A percentile compares a stretch with the other conserved stretches of the same genome.
Conservation (phyloP, 495 filamentous ascomycete species). For the Trichoderma erinaceum region DNA sequence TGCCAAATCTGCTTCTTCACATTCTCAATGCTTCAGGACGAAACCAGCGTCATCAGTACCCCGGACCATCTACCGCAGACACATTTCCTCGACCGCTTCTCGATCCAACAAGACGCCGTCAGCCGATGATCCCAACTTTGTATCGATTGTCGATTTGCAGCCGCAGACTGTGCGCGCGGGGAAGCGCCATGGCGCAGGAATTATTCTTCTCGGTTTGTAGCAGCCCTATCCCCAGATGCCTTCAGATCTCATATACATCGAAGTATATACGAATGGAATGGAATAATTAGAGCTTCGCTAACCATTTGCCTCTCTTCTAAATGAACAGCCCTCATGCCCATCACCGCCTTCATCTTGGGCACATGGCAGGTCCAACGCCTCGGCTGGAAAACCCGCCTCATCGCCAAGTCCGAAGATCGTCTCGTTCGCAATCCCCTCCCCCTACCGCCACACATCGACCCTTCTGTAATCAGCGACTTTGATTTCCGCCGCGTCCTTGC, state of each 20-base stretch:
- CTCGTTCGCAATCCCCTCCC: conserved; percentile 81
- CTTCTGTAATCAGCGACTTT: conserved; percentile 73
- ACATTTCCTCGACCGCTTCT: conserved; percentile 27
- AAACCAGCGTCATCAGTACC: neutral
- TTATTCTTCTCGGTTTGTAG: conserved; percentile 66
- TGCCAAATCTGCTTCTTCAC: neutral
- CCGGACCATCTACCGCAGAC: conserved; percentile 21
- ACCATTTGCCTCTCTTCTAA: neutral
- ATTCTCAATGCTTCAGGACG: neutral
- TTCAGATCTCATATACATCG: neutral
- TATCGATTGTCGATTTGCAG: conserved; percentile 80
- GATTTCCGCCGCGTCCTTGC: conserved; percentile 83
- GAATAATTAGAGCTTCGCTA: neutral
- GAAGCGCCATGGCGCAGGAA: conserved; percentile 69
- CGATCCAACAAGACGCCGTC: conserved; percentile 28
- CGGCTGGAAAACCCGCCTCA: conserved; percentile 84
- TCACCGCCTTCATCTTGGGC: conserved; percentile 84
- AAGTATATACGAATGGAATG: neutral
- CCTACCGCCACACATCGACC: conserved; percentile 75
- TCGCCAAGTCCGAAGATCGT: conserved; percentile 85
- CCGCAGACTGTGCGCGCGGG: conserved; percentile 65
- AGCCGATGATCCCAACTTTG: conserved; percentile 65
- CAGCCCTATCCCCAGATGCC: too few species aligned
- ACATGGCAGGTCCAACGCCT: conserved; percentile 96
- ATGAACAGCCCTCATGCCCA: conserved; percentile 74